phyloP scores from a whole-genome alignment of 2,329 filamentous ascomycete species.

The Hysterium pulicare region DNA sequence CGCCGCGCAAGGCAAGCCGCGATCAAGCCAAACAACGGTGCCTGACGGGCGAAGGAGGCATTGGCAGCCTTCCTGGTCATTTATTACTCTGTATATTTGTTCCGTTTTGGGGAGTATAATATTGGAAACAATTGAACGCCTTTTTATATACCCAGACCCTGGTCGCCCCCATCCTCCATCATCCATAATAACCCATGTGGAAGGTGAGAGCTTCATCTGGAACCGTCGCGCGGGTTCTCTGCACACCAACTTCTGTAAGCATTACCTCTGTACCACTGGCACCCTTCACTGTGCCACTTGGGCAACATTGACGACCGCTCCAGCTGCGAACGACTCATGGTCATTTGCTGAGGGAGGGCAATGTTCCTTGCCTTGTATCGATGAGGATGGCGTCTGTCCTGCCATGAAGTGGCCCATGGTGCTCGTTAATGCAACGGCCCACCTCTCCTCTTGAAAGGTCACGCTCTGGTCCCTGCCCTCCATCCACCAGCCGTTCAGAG shows the following conservation, averaged over 20 bases:
- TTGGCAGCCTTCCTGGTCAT: no score
- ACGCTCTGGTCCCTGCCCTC: slow-evolving; percentile 2
- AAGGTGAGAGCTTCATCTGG: slow-evolving; percentile 4
- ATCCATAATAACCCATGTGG: slow-evolving; percentile 3
- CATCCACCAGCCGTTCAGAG: not conserved
- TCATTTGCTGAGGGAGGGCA: not conserved
- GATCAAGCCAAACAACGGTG: no score
- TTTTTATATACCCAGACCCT: slow-evolving; percentile 22
- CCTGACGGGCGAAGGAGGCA: no score
- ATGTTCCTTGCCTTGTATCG: no score
- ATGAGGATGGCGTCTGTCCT: no score
- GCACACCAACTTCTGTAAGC: no score
- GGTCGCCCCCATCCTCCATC: slow-evolving; percentile 6
- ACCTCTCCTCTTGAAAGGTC: not conserved
- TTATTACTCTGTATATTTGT: no score
- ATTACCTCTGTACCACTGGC: not conserved
- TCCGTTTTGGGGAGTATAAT: not conserved
- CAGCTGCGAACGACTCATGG: not conserved
- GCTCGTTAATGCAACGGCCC: slow-evolving; percentile 1
- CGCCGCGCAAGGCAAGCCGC: no score
- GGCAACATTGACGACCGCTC: not conserved
- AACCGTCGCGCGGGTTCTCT: slow-evolving; percentile 9
- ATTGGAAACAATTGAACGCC: not conserved
- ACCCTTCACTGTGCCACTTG: slow-evolving; percentile 13
- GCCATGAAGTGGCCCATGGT: not conserved